Percentiles rank a stretch among this genome's conserved stretches.
Conservation (phyloP, 331 rosid species). For the Telfairia occidentalis region DNA sequence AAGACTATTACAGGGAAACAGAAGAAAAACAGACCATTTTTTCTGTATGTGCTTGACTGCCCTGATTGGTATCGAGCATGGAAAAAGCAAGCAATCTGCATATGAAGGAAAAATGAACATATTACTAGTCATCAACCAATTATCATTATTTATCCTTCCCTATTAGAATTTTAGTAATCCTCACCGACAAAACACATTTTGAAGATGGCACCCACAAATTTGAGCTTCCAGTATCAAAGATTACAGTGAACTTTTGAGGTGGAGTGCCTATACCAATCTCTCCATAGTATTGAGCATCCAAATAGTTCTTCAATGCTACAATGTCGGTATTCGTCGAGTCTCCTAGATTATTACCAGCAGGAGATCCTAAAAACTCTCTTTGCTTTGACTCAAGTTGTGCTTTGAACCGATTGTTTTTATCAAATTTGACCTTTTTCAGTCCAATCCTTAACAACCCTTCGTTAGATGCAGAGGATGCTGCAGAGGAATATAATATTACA, state of each 20-base stretch:
- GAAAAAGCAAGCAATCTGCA: constrained; percentile 63
- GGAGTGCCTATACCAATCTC: constrained; percentile 79
- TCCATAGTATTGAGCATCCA: constrained; percentile 95
- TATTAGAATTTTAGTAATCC: constrained; percentile 11
- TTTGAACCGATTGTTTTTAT: constrained; percentile 27
- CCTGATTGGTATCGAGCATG: constrained; percentile 62
- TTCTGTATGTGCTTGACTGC: constrained; percentile 46
- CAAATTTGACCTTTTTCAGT: constrained; percentile 45
- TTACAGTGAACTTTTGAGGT: constrained; percentile 71
- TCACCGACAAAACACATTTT: constrained; percentile 67
- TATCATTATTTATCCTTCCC: neutral
- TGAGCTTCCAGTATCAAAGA: constrained; percentile 95
- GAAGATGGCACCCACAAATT: constrained; percentile 88
- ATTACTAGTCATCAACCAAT: neutral
- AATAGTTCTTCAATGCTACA: constrained; percentile 58
- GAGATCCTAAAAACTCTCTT: constrained; percentile 20
- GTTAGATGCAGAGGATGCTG: constrained; percentile 32
- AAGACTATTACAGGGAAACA: neutral
- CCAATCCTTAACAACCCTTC: constrained; percentile 63
- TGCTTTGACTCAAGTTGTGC: constrained; percentile 27
- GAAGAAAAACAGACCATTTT: constrained; percentile 44
- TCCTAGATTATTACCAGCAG: constrained; percentile 24
- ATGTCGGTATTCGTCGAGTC: constrained; percentile 26
- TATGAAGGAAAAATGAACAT: constrained; percentile 8
- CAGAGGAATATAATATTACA: constrained; percentile 36